Conservation (phyloP, 768 basidiomycete genomes). For the Tulasnella sp. region DNA sequence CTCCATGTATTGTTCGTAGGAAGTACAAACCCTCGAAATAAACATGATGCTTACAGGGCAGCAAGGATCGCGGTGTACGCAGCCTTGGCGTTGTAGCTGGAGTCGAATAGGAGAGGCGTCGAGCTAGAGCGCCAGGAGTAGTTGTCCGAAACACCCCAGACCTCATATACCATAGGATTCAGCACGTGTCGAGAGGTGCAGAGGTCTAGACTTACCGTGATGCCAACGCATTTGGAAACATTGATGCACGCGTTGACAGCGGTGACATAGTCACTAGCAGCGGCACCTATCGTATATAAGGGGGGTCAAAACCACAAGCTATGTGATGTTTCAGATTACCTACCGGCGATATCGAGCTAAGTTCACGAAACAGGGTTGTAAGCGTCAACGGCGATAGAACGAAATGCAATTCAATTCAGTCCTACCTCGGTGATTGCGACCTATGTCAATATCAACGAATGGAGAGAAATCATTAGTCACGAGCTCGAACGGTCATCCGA, state of each 20-base stretch:
- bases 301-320: not conserved
- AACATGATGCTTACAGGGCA: not conserved
- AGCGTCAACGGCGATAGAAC: not conserved
- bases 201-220: not conserved
- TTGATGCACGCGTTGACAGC: slow-evolving; percentile 4
- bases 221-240: slow-evolving; percentile 2
- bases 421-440: not conserved
- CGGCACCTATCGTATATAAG: not conserved
- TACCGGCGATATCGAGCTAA: not conserved
- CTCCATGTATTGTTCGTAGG: too few relatives aligned
- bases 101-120: slow-evolving; percentile 1
- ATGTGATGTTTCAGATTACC: not conserved
- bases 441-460: too few relatives aligned
- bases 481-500: too few relatives aligned
- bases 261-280: slow-evolving; percentile 9
- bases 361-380: not conserved
- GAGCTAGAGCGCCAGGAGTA: not conserved
- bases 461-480: too few relatives aligned
- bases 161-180: not conserved
- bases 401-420: not conserved
- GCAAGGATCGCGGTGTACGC: not conserved
- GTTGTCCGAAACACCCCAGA: not conserved
- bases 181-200: not conserved
- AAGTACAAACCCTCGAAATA: not conserved
- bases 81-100: not conserved